phyloP scores from a whole-genome alignment of 441 rosid genomes.

The Dalechampia spathulata region DNA sequence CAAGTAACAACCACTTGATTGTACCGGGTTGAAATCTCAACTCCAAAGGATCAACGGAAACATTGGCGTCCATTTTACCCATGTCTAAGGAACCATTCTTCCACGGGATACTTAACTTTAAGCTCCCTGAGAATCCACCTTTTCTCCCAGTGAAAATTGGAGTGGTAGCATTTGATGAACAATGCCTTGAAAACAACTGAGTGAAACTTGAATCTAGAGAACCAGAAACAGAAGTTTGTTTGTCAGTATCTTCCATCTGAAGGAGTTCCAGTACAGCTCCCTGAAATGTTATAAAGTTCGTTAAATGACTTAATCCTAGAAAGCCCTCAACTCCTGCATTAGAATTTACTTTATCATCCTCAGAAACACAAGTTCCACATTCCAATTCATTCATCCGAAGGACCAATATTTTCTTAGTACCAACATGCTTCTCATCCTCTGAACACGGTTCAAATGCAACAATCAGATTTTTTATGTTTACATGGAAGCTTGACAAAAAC shows the following conservation, averaged over 20 bases:
- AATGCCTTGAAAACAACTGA: conserved; percentile 19
- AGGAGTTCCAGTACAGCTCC: conserved; percentile 88
- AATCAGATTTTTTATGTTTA: conserved; percentile 64
- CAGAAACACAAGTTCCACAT: conserved; percentile 77
- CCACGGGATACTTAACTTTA: conserved; percentile 94
- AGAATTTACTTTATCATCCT: conserved; percentile 32
- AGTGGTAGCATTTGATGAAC: conserved; percentile 32
- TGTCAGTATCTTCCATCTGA: conserved; percentile 38
- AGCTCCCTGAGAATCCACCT: conserved; percentile 84
- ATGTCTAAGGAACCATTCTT: conserved; percentile 90
- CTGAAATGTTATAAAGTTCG: conserved; percentile 67
- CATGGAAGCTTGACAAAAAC: conserved; percentile 82
- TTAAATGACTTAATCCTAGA: conserved; percentile 66
- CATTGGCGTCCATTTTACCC: conserved; percentile 78
- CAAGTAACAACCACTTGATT: conserved; percentile 58
- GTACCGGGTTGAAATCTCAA: conserved; percentile 63
- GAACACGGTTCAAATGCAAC: conserved; percentile 74
- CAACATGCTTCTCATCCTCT: conserved; percentile 29
- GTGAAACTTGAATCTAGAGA: conserved; percentile 20
- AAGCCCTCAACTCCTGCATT: conserved; percentile 40
- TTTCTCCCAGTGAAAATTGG: conserved; percentile 56
- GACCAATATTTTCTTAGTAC: conserved; percentile 46
- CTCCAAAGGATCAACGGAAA: conserved; percentile 73
- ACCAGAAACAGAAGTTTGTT: conserved; percentile 24
- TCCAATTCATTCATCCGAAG: conserved; percentile 65